Evolutionary conservation across 352 stramenopile species (phyloP).

Genomic region (Aphanomyces stellatus): DNA sequence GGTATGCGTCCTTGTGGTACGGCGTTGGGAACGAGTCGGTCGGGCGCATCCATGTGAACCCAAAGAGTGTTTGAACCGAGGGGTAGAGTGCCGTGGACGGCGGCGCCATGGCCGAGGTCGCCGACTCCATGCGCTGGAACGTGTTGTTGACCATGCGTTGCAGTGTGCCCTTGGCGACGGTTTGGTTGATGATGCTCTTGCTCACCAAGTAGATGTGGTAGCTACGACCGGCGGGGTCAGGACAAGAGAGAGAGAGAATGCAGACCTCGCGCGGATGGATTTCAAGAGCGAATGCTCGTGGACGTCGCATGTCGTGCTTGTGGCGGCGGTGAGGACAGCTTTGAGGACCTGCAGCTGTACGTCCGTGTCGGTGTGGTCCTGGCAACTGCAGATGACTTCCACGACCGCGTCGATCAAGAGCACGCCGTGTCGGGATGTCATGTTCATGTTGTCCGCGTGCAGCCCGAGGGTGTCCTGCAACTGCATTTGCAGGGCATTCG

Average conservation of each 20-base stretch:
- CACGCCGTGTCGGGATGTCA: background rate
- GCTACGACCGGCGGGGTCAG: background rate
- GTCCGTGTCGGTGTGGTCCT: slow-evolving; percentile 83
- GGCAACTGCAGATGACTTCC: slow-evolving; percentile 84
- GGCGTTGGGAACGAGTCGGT: slow-evolving; percentile 82
- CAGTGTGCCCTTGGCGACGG: slow-evolving; percentile 94
- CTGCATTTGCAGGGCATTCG: slow-evolving; percentile 49
- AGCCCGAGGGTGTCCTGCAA: slow-evolving; percentile 20
- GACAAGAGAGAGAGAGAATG: background rate
- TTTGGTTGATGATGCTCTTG: slow-evolving; percentile 92
- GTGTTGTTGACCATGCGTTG: slow-evolving; percentile 96
- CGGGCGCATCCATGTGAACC: background rate
- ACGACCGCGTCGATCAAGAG: slow-evolving; percentile 81
- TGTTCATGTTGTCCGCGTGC: slow-evolving; percentile 16
- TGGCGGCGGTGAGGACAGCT: slow-evolving; percentile 86
- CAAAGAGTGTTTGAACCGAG: background rate
- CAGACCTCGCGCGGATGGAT: slow-evolving; percentile 83
- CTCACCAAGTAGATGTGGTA: slow-evolving; percentile 95
- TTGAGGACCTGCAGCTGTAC: slow-evolving; percentile 93
- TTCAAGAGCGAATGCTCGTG: slow-evolving; percentile 92
- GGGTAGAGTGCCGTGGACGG: background rate
- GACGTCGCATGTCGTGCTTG: slow-evolving; percentile 82
- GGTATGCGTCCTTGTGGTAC: slow-evolving; percentile 97
- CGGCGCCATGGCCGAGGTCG: too few species aligned
- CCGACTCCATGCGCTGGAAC: slow-evolving; percentile 93